These are phyloP conservation scores for Sporothrix luriei DNA, from an alignment of 2,329 filamentous ascomycete genomes.

Conservation along the genomic window DNA sequence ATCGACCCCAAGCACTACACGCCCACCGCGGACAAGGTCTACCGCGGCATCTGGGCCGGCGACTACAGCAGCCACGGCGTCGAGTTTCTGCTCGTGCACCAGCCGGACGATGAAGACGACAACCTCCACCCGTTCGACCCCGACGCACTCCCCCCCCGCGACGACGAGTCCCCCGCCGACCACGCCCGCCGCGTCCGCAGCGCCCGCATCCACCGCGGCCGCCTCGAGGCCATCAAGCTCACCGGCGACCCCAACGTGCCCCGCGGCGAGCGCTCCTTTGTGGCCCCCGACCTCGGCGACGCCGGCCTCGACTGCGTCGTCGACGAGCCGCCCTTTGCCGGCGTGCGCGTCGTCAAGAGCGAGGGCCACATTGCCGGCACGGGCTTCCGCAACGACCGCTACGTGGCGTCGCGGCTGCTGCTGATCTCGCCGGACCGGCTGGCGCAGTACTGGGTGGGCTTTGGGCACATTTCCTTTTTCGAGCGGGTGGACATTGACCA, in stretches of 20 bases:
- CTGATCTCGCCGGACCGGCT: conserved; percentile 75
- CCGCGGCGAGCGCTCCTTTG: conserved; percentile 79
- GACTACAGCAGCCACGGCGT: conserved; percentile 87
- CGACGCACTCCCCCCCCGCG: conserved; percentile 43
- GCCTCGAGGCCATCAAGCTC: conserved; percentile 82
- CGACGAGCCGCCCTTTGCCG: conserved; percentile 69
- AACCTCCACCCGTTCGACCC: conserved; percentile 40
- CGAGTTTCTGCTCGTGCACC: conserved; percentile 82
- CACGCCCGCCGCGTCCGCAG: conserved; percentile 51
- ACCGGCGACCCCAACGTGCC: conserved; percentile 92
- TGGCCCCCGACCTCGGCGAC: conserved; percentile 73
- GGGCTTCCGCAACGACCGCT: conserved; percentile 52
- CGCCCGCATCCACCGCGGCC: conserved; percentile 61
- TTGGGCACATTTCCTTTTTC: conserved; percentile 63
- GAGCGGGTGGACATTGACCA: conserved; percentile 62
- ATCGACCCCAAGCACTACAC: conserved; percentile 75
- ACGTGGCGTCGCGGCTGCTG: conserved; percentile 74
- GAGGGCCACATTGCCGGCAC: conserved; percentile 37
- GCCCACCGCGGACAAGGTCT: conserved; percentile 77
- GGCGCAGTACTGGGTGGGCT: conserved; percentile 77
- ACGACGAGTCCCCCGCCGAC: conserved; percentile 50
- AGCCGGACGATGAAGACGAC: conserved; percentile 54
- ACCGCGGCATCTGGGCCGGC: conserved; percentile 87
- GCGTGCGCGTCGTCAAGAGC: conserved; percentile 71
- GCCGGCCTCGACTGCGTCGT: conserved; percentile 65